Conservation (phyloP, 2,329 filamentous ascomycete species). For the Fusarium sp. region DNA sequence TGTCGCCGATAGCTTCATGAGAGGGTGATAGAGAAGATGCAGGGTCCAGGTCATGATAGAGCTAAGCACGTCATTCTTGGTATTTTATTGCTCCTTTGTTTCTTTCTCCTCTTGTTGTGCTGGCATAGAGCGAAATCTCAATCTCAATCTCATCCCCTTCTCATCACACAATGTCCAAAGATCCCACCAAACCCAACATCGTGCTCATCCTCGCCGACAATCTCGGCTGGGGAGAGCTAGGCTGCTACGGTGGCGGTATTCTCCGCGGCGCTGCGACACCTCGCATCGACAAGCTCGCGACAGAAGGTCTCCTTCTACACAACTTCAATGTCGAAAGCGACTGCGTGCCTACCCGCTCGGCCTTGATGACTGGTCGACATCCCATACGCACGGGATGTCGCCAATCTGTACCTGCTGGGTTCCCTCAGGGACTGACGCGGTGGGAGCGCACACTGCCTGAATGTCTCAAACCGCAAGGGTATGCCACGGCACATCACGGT, state of each 20-base stretch:
- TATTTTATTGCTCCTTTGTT: neutral
- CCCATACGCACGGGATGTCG: constrained; percentile 51
- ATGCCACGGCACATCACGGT: constrained; percentile 49
- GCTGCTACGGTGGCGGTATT: constrained; percentile 49
- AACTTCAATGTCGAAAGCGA: constrained; percentile 55
- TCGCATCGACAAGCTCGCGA: constrained; percentile 49
- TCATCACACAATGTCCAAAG: constrained; percentile 16
- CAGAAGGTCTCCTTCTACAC: constrained; percentile 48
- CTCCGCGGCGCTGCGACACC: constrained; percentile 50
- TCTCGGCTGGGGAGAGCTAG: constrained; percentile 53
- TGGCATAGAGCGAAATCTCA: neutral
- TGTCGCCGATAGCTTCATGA: neutral
- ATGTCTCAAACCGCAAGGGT: constrained; percentile 44
- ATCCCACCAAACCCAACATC: constrained; percentile 44
- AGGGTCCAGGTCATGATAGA: neutral
- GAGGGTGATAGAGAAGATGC: neutral
- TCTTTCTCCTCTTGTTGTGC: neutral
- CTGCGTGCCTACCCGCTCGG: constrained; percentile 50
- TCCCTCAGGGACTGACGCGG: constrained; percentile 48
- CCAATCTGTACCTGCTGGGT: constrained; percentile 49
- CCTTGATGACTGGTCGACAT: constrained; percentile 51
- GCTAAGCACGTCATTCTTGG: neutral
- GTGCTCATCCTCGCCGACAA: constrained; percentile 52
- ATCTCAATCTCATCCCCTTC: neutral
- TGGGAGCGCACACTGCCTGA: constrained; percentile 50